Evolutionary conservation across 768 basidiomycete species (phyloP).

Genomic region (Collybiopsis confluens): DNA sequence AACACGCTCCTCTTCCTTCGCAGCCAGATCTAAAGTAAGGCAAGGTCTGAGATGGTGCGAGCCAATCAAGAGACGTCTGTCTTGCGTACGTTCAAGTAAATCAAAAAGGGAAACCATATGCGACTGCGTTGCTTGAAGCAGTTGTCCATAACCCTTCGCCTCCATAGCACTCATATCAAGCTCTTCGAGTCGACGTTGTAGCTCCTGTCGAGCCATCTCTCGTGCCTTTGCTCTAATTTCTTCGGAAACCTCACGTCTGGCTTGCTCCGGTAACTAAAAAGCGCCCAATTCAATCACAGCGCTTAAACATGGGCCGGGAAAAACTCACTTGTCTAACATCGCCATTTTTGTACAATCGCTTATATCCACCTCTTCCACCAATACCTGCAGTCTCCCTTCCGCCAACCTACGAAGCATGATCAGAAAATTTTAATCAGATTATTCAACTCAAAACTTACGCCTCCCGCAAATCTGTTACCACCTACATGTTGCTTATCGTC

Average conservation of each 20-base stretch:
- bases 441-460: conserved; percentile 34
- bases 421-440: background rate
- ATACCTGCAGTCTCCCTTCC: conserved; percentile 64
- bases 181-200: conserved; percentile 57
- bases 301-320: background rate
- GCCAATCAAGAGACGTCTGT: conserved; percentile 11
- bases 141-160: conserved; percentile 50
- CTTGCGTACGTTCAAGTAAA: conserved; percentile 60
- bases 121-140: conserved; percentile 51
- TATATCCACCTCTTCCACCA: conserved; percentile 66
- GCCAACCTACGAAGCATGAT: conserved; percentile 54
- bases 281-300: conserved; percentile 12
- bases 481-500: conserved; percentile 61
- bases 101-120: conserved; percentile 59
- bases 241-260: conserved; percentile 58
- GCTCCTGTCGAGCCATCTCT: conserved; percentile 62
- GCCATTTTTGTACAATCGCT: conserved; percentile 58
- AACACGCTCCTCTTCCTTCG: conserved; percentile 65
- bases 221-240: conserved; percentile 58
- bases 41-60: background rate
- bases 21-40: conserved; percentile 47
- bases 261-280: conserved; percentile 37
- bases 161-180: conserved; percentile 55
- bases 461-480: conserved; percentile 64
- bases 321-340: conserved; percentile 53